These are phyloP conservation scores for Pythium folliculosum DNA, from an alignment of 352 stramenopile genomes.

Conservation along the genomic window DNA sequence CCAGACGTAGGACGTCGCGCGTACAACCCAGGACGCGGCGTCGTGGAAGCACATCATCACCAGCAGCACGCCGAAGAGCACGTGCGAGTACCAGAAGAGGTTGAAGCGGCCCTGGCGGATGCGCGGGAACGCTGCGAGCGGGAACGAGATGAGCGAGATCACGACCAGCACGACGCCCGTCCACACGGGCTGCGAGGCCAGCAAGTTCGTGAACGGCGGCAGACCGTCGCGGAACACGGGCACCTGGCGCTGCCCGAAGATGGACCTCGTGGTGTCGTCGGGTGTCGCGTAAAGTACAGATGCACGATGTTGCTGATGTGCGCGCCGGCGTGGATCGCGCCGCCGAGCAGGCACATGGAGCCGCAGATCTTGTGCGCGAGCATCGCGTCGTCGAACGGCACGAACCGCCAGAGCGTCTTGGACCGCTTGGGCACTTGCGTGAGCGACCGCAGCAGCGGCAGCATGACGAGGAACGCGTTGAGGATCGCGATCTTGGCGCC, in stretches of 20 bases:
- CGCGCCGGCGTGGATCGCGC: constrained; percentile 3
- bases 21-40: constrained; percentile 13
- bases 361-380: constrained; percentile 12
- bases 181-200: constrained; percentile 4
- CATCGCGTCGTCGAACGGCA: constrained; percentile 10
- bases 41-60: constrained; percentile 14
- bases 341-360: constrained; percentile 7
- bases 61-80: constrained; percentile 1
- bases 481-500: constrained; percentile 15
- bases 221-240: constrained; percentile 4
- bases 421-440: constrained; percentile 6
- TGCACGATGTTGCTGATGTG: constrained; percentile 6
- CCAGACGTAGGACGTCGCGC: constrained; percentile 14
- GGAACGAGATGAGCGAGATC: constrained; percentile 5
- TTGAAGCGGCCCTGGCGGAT: constrained; percentile 12
- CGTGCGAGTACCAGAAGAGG: constrained; percentile 14
- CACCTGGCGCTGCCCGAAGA: constrained; percentile 7
- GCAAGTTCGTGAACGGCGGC: constrained; percentile 9
- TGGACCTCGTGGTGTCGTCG: neutral
- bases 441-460: constrained; percentile 12
- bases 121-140: neutral
- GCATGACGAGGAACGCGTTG: constrained; percentile 10
- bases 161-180: constrained; percentile 5
- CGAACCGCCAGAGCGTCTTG: constrained; percentile 7
- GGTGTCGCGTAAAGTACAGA: constrained; percentile 12